Evolutionary conservation across 2,329 filamentous ascomycete species (phyloP), one percentile per base, ranked within the genome.

Genomic region (Dendryphion nanum): DNA sequence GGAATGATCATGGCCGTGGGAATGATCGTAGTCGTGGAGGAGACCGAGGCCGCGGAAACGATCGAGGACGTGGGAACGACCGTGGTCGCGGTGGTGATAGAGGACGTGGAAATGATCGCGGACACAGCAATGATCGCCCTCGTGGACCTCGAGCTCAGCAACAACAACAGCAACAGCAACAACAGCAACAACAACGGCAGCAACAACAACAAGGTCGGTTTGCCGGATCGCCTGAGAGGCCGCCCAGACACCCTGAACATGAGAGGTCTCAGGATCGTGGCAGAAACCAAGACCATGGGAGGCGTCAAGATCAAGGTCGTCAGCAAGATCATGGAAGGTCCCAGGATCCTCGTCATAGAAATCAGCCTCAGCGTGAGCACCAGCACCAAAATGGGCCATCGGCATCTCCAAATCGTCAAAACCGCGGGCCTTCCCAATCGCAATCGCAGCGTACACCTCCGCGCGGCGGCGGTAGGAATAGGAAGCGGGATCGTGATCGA

Each of bases 331-430:
- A n/a, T n/a, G 23, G 23, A 8, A 26, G n/a, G 23, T n/a, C 10
- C n/a, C 23, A 8, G 3, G 23, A 30, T 16, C 13, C 13, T 12
- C 13, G 13, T 8, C 10, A n/a, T 8, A 17, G 15, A n/a, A 30
- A 17, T 23, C 37, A 33, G n/a, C 18, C 20, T 18, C 41, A 35
- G 15, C 35, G 42, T 18, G 41, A 47, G 21, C 41, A 45, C 23
- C 10, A n/a, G 54, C 51, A 30, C 42, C 50, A 13, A 42, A 32
- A 18, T 41, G 36, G 7, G 13, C 44, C 53, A 16, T 57, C 58
- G 34, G 52, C 51, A 37, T 60, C 59, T 14, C 57, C 59, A 21
- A 44, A 43, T 23, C 55, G 50, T 16, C 55, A 55, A 31, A 42
- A 47, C 15, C 49, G 47, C 5, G 53, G 50, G 18, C 50, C n/a